A percentile compares a stretch with the other conserved stretches of the same genome.
Conservation (phyloP, 148 eudicot genomes). For the Beta vulgaris region DNA sequence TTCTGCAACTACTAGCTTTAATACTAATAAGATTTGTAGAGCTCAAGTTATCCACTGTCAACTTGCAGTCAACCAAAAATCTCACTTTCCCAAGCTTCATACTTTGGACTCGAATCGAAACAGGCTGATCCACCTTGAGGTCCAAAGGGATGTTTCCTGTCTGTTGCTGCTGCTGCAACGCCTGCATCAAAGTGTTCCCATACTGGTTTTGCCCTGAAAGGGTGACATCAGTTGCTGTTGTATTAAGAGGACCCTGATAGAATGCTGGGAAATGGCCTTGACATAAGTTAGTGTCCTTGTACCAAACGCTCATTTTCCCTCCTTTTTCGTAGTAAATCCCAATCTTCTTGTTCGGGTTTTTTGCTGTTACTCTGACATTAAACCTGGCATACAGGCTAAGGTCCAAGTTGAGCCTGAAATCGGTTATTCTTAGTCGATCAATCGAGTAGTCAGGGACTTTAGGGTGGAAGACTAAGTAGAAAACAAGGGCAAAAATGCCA, state of each 20-base stretch:
- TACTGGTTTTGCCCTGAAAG: constrained; percentile 68
- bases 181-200: constrained; percentile 61
- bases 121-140: constrained; percentile 67
- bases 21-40: constrained; percentile 57
- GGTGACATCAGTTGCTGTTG: constrained; percentile 44
- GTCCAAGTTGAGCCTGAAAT: constrained; percentile 62
- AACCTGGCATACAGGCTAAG: constrained; percentile 76
- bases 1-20: constrained; percentile 66
- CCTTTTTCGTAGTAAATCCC: constrained; percentile 81
- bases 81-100: constrained; percentile 66
- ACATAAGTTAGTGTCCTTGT: constrained; percentile 62
- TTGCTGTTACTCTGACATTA: constrained; percentile 61
- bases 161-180: constrained; percentile 66
- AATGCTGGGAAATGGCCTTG: constrained; percentile 60
- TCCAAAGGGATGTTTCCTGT: constrained; percentile 73
- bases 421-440: constrained; percentile 58
- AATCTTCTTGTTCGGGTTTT: constrained; percentile 74
- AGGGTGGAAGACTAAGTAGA: constrained; percentile 67
- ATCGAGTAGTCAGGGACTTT: constrained; percentile 77
- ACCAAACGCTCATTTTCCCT: constrained; percentile 73
- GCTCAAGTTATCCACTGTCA: constrained; percentile 65
- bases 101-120: constrained; percentile 55
- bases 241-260: constrained; percentile 72
- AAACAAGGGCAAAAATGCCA: constrained; percentile 39
- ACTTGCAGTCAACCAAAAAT: constrained; percentile 53